Percentiles rank a stretch among this genome's conserved stretches.
Evolutionary conservation across 495 filamentous ascomycete genomes (phyloP).

Genomic region (Penicillium waksmanii): DNA sequence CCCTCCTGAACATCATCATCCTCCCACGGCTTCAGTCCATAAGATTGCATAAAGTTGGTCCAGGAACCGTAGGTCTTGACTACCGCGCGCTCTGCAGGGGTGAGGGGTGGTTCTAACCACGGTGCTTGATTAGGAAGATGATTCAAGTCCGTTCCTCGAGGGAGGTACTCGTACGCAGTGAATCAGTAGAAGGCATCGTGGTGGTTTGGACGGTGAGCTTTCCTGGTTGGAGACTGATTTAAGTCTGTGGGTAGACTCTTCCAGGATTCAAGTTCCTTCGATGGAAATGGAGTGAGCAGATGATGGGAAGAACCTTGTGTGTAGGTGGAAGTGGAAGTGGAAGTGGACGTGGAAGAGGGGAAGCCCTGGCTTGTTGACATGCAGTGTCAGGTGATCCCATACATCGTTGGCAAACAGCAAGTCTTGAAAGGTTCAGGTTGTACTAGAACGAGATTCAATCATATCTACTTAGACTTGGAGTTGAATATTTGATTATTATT

Average conservation of each 20-base stretch:
- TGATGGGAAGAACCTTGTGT: too few relatives aligned
- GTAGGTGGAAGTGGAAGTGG: too few relatives aligned
- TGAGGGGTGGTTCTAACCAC: slow-evolving; percentile 35
- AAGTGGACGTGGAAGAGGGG: too few relatives aligned
- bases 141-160: too few relatives aligned
- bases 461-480: too few relatives aligned
- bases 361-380: too few relatives aligned
- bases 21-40: slow-evolving; percentile 36
- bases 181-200: slow-evolving; percentile 16
- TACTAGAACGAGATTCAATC: too few relatives aligned
- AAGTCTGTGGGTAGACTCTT: background rate
- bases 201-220: background rate
- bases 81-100: slow-evolving; percentile 30
- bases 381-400: too few relatives aligned
- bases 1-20: slow-evolving; percentile 32
- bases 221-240: background rate
- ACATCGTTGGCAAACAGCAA: too few relatives aligned
- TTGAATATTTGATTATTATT: too few relatives aligned
- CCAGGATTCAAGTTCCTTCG: too few relatives aligned
- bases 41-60: slow-evolving; percentile 31
- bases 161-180: background rate
- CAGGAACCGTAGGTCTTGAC: slow-evolving; percentile 41
- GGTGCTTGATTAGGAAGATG: background rate
- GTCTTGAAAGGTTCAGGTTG: too few relatives aligned
- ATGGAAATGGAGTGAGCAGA: background rate